These are phyloP conservation scores for Carex cristatella DNA, from an alignment of 176 grass and related monocot genomes.

Conservation along the genomic window DNA sequence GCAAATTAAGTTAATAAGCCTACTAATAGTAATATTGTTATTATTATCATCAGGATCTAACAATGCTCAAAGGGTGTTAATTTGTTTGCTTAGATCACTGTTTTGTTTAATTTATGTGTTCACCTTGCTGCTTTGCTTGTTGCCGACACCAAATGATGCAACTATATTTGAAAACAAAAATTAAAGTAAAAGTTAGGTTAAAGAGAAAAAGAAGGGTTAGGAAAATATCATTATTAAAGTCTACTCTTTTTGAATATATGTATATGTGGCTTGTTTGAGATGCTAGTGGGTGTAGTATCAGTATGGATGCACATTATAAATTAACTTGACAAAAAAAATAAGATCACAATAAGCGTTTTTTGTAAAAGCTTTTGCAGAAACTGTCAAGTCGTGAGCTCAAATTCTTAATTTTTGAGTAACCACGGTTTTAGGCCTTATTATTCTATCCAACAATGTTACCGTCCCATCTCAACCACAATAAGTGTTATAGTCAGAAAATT, in stretches of 20 bases:
- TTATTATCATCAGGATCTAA: background rate
- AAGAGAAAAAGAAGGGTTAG: slow-evolving; percentile 2
- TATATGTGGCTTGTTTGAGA: background rate
- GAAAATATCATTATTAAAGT: background rate
- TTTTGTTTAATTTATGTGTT: background rate
- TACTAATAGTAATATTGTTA: background rate
- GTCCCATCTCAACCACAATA: background rate
- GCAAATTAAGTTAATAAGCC: background rate
- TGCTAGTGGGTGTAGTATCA: background rate
- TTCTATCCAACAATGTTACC: too few species aligned
- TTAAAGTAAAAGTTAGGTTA: slow-evolving; percentile 30
- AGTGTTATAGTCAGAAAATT: too few species aligned
- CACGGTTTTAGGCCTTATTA: too few species aligned
- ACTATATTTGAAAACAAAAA: slow-evolving; percentile 27
- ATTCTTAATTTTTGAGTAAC: too few species aligned
- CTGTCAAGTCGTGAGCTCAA: too few species aligned
- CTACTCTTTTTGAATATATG: background rate
- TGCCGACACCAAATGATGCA: slow-evolving; percentile 53
- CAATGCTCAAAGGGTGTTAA: background rate
- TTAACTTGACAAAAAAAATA: background rate
- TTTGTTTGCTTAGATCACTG: background rate
- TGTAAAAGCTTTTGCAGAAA: too few species aligned
- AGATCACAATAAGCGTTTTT: background rate
- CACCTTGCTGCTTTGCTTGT: slow-evolving; percentile 42
- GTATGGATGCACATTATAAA: background rate